These are phyloP conservation scores for Sungouiella blattae DNA, from an alignment of 805 yeast species.

Conservation along the genomic window DNA sequence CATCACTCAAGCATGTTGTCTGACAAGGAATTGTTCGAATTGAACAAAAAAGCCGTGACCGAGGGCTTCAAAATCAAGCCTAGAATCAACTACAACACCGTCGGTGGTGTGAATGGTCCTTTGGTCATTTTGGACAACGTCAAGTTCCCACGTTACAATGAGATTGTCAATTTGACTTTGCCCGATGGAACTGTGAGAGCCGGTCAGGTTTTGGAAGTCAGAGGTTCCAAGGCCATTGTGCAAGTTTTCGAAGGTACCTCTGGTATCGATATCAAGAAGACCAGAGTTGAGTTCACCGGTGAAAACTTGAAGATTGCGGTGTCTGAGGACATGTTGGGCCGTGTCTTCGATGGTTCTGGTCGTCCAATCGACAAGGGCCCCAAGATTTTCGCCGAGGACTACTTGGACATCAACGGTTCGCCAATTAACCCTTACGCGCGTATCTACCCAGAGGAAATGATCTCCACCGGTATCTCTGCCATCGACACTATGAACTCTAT, in stretches of 20 bases:
- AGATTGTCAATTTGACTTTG: slow-evolving; percentile 91
- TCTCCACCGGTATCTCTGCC: slow-evolving; percentile 97
- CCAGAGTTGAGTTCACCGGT: slow-evolving; percentile 96
- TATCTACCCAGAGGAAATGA: slow-evolving; percentile 99
- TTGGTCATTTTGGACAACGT: slow-evolving; percentile 65
- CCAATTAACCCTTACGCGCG: slow-evolving; percentile 98
- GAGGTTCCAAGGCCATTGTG: slow-evolving; percentile 95
- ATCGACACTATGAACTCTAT: slow-evolving; percentile 99
- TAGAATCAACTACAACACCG: slow-evolving; percentile 90
- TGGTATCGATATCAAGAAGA: slow-evolving; percentile 97
- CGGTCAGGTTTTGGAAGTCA: slow-evolving; percentile 97
- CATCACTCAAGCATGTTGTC: slow-evolving; percentile 30
- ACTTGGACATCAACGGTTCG: slow-evolving; percentile 96
- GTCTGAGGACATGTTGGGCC: slow-evolving; percentile 94
- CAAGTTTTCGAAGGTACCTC: slow-evolving; percentile 99
- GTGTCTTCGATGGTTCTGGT: slow-evolving; percentile 98
- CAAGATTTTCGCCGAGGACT: slow-evolving; percentile 96
- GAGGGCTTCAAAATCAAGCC: slow-evolving; percentile 91
- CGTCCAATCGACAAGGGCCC: slow-evolving; percentile 98
- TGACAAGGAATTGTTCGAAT: slow-evolving; percentile 52
- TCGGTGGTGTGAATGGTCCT: slow-evolving; percentile 98
- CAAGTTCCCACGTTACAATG: slow-evolving; percentile 72
- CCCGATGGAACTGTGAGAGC: slow-evolving; percentile 95
- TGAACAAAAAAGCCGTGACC: slow-evolving; percentile 88
- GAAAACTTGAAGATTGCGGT: slow-evolving; percentile 90